Conservation (phyloP, 2,329 filamentous ascomycete species). For the Colletotrichum noveboracense region DNA sequence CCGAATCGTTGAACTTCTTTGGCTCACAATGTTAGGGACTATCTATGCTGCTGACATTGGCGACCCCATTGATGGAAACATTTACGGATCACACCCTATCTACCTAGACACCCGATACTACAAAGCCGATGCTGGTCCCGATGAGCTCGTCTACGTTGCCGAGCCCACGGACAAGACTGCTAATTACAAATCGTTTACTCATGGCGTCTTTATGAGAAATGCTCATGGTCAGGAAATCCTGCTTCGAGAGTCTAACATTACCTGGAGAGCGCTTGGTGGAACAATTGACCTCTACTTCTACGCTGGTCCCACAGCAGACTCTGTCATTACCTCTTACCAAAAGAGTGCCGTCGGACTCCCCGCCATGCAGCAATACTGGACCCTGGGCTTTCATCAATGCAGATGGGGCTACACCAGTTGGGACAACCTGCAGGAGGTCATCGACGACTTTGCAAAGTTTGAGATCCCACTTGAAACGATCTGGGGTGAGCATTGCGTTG, state of each 20-base stretch:
- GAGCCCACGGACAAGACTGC: slow-evolving; percentile 51
- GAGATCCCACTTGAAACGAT: slow-evolving; percentile 76
- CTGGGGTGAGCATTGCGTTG: slow-evolving; percentile 49
- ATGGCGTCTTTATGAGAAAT: slow-evolving; percentile 80
- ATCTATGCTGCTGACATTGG: slow-evolving; percentile 71
- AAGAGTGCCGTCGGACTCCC: slow-evolving; percentile 71
- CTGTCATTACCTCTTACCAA: slow-evolving; percentile 76
- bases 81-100: slow-evolving; percentile 80
- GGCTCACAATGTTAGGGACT: slow-evolving; percentile 36
- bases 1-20: not conserved
- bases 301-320: slow-evolving; percentile 70
- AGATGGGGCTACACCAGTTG: slow-evolving; percentile 83
- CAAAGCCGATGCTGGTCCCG: slow-evolving; percentile 52
- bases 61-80: slow-evolving; percentile 68
- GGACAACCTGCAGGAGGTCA: slow-evolving; percentile 68
- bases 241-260: slow-evolving; percentile 67
- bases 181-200: slow-evolving; percentile 70
- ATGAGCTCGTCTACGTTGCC: slow-evolving; percentile 56
- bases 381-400: slow-evolving; percentile 83
- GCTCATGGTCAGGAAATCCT: slow-evolving; percentile 78
- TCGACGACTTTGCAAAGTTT: slow-evolving; percentile 68
- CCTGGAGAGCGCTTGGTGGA: slow-evolving; percentile 78
- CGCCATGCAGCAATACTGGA: slow-evolving; percentile 82
- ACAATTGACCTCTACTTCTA: slow-evolving; percentile 83
- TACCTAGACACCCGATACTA: slow-evolving; percentile 84